phyloP scores from a whole-genome alignment of 176 grass and related monocot genomes.

The Stipa capillata region DNA sequence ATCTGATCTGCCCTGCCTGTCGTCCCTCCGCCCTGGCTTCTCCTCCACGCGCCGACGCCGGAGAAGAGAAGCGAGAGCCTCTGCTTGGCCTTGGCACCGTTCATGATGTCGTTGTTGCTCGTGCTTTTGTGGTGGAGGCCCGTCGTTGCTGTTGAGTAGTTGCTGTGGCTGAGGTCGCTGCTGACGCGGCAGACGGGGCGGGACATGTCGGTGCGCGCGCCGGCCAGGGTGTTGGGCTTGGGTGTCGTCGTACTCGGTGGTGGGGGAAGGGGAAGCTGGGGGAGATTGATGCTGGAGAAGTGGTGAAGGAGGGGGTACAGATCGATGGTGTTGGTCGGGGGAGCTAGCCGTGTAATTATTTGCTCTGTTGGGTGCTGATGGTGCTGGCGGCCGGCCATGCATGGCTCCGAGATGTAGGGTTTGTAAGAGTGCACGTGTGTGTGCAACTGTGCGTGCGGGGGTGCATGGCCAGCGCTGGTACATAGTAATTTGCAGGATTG shows the following conservation, averaged over 20 bases:
- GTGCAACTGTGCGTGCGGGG: neutral
- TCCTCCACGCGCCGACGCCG: constrained; percentile 22
- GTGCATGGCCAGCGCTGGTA: constrained; percentile 2
- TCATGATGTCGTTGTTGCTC: neutral
- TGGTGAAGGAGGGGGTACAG: constrained; percentile 15
- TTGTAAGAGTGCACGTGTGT: constrained; percentile 1
- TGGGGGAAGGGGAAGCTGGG: neutral
- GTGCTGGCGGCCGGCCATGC: too few relatives aligned
- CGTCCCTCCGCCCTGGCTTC: neutral
- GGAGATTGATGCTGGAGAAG: constrained; percentile 28
- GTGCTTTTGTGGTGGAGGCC: neutral
- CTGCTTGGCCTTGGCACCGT: neutral
- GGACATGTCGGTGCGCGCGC: constrained; percentile 11
- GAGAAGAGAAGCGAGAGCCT: constrained; percentile 39
- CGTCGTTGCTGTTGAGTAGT: neutral
- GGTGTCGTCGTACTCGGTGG: neutral
- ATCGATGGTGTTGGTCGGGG: neutral
- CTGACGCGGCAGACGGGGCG: neutral
- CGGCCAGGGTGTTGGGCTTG: neutral
- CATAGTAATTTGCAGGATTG: too few relatives aligned
- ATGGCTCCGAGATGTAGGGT: constrained; percentile 13
- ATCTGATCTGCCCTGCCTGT: neutral
- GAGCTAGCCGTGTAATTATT: neutral
- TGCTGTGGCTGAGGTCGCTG: constrained; percentile 34
- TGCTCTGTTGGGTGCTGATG: neutral